A percentile compares a stretch with the other conserved stretches of the same genome.
These are phyloP conservation scores for Globisporangium spiculum DNA, from an alignment of 352 stramenopile species.

Conservation along the genomic window DNA sequence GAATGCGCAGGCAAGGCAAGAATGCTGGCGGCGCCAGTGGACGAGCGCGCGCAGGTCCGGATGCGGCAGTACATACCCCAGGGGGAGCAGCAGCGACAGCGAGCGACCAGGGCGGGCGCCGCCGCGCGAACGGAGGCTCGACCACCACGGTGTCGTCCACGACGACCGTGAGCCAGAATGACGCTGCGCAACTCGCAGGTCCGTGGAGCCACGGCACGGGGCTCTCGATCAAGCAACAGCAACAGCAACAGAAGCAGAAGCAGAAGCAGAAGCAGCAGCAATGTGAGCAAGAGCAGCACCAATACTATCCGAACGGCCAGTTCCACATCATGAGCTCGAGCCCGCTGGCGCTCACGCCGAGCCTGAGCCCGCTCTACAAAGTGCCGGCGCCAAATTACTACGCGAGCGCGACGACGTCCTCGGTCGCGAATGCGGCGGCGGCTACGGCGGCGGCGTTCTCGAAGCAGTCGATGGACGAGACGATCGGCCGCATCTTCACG, in stretches of 20 bases:
- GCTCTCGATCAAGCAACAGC: constrained; percentile 2
- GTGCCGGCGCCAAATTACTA: constrained; percentile 25
- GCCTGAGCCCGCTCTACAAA: constrained; percentile 41
- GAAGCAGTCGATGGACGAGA: constrained; percentile 36
- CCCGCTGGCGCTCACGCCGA: constrained; percentile 42
- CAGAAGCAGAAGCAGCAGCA: background rate
- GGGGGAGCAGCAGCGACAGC: background rate
- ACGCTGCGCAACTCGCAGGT: background rate
- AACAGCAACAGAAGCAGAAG: constrained; percentile 3
- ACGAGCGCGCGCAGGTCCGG: background rate
- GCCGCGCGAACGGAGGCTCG: background rate
- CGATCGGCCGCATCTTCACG: constrained; percentile 43
- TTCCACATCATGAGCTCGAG: constrained; percentile 33
- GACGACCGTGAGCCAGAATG: background rate
- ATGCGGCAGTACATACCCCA: background rate
- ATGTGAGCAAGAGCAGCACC: constrained; percentile 2
- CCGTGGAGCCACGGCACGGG: constrained; percentile 18
- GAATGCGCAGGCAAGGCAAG: constrained; percentile 10
- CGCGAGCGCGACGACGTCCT: constrained; percentile 8
- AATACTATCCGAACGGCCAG: constrained; percentile 33
- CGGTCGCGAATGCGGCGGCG: constrained; percentile 19
- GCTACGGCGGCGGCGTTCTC: constrained; percentile 9
- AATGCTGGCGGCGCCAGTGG: constrained; percentile 5
- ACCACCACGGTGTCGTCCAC: background rate
- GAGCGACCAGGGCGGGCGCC: constrained; percentile 15